Evolutionary conservation across 164 flowering plant species (phyloP), one percentile per base, ranked within the genome.

Genomic region (Magnolia officinalis): DNA sequence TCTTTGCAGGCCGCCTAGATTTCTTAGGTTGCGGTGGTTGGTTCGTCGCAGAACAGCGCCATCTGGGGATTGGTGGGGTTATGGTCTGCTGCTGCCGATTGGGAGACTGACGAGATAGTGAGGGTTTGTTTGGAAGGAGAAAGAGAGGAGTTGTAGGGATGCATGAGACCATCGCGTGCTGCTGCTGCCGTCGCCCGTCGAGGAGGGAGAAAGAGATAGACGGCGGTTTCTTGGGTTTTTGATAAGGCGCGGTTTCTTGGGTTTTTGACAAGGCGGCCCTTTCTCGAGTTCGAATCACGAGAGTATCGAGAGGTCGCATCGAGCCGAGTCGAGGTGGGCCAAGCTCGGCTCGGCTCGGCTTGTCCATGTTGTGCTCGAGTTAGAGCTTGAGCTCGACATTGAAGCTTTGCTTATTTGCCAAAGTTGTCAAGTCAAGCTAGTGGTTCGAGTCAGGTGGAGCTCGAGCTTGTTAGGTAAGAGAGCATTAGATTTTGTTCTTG

Each of bases 41-140:
- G 72, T 84, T 83, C 45, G 87, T 63, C 2, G 96, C 89, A 8
- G 86, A 84, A 78, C 92, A 87, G 4, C 78, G 78, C 81, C 70
- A 86, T 82, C 78, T 88, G 52, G 68, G 76, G 50, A 83, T 37
- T 31, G 51, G 26, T 55, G 18, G 58, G 24, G 20, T 16, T 31
- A 1, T n/a, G 37, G 50, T 50, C 6, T 50, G 55, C 10, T 65
- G 6, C 13, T 50, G 52, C 9, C 16, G 23, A 10, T 19, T 51
- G 50, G 77, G 49, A 26, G 51, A 67, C 8, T 19, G 71, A 45
- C 24, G 19, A 20, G 63, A 31, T 58, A 21, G 52, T 16, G 6
- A 18, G 49, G 23, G 24, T 23, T 75, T 37, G 64, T 45, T 65
- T 21, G 67, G 70, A 10, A 50, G 13, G 14, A 64, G 55, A 26